phyloP scores from a whole-genome alignment of 768 basidiomycete genomes.

The Pilatotrama ljubarskyi region DNA sequence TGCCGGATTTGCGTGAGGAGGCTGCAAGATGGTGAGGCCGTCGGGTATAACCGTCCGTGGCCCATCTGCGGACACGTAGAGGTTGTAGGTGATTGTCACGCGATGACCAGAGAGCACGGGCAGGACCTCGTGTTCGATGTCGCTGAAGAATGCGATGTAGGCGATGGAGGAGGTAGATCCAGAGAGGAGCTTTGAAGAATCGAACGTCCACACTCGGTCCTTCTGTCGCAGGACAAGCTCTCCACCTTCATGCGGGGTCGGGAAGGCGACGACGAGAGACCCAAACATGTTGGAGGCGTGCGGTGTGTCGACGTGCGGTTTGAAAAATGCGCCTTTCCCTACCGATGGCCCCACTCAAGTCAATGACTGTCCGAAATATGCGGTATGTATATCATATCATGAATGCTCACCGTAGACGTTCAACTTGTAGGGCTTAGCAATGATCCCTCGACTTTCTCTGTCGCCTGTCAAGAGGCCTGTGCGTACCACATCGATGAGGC shows the following conservation, averaged over 20 bases:
- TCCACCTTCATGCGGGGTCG: slow-evolving; percentile 47
- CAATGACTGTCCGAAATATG: too few relatives aligned
- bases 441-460: not conserved
- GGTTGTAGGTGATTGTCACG: slow-evolving; percentile 46
- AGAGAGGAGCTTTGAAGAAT: slow-evolving; percentile 33
- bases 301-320: slow-evolving; percentile 31
- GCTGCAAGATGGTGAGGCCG: not conserved
- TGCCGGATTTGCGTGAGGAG: not conserved
- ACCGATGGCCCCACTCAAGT: not conserved
- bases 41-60: not conserved
- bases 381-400: too few relatives aligned
- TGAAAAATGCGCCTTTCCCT: slow-evolving; percentile 31
- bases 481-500: not conserved
- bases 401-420: not conserved
- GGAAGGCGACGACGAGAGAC: slow-evolving; percentile 51
- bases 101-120: slow-evolving; percentile 42
- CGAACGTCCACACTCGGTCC: slow-evolving; percentile 25
- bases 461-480: slow-evolving; percentile 26
- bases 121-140: slow-evolving; percentile 47
- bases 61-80: slow-evolving; percentile 25
- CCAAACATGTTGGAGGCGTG: slow-evolving; percentile 36
- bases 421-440: not conserved
- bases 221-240: slow-evolving; percentile 35
- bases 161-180: slow-evolving; percentile 20
- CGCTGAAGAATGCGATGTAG: slow-evolving; percentile 45